A percentile compares a stretch with the other conserved stretches of the same genome.
phyloP scores from a whole-genome alignment of 768 basidiomycete species.

The Coprinellus micaceus region DNA sequence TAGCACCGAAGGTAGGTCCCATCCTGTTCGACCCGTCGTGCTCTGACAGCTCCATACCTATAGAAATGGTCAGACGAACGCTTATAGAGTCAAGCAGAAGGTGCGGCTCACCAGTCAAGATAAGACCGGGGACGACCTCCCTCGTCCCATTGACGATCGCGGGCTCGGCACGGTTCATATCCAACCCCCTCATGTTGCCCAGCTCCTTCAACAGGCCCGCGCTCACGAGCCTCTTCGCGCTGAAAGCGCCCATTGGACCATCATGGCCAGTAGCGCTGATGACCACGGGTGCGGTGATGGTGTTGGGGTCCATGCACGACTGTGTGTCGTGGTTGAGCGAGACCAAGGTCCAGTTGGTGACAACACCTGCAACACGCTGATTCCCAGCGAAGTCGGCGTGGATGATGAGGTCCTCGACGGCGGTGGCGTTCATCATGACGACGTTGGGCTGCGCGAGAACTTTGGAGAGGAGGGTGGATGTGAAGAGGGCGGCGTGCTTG shows the following conservation, averaged over 20 bases:
- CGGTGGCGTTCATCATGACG: slow-evolving; percentile 73
- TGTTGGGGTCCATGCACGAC: slow-evolving; percentile 76
- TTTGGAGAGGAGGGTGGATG: slow-evolving; percentile 67
- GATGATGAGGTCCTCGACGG: slow-evolving; percentile 78
- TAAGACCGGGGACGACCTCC: slow-evolving; percentile 70
- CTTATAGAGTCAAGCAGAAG: too few relatives aligned
- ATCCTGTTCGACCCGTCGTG: slow-evolving; percentile 77
- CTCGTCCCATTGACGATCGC: slow-evolving; percentile 76
- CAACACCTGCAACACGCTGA: slow-evolving; percentile 49
- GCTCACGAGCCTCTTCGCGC: slow-evolving; percentile 74
- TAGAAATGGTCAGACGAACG: slow-evolving; percentile 10
- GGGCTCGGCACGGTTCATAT: slow-evolving; percentile 81
- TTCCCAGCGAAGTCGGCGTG: slow-evolving; percentile 52
- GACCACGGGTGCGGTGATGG: slow-evolving; percentile 75
- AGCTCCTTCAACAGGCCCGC: slow-evolving; percentile 70
- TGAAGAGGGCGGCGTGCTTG: slow-evolving; percentile 80
- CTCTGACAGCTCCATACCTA: slow-evolving; percentile 81
- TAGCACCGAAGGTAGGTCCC: slow-evolving; percentile 77
- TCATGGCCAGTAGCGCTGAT: slow-evolving; percentile 75
- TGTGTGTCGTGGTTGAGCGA: slow-evolving; percentile 69
- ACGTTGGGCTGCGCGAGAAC: slow-evolving; percentile 71
- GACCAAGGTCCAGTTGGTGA: slow-evolving; percentile 52
- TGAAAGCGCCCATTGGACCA: slow-evolving; percentile 78
- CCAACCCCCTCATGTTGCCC: slow-evolving; percentile 76
- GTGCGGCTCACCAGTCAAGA: slow-evolving; percentile 74